Evolutionary conservation across 495 filamentous ascomycete species (phyloP), one percentile per base, ranked within the genome.

Genomic region (Parathielavia appendiculata): DNA sequence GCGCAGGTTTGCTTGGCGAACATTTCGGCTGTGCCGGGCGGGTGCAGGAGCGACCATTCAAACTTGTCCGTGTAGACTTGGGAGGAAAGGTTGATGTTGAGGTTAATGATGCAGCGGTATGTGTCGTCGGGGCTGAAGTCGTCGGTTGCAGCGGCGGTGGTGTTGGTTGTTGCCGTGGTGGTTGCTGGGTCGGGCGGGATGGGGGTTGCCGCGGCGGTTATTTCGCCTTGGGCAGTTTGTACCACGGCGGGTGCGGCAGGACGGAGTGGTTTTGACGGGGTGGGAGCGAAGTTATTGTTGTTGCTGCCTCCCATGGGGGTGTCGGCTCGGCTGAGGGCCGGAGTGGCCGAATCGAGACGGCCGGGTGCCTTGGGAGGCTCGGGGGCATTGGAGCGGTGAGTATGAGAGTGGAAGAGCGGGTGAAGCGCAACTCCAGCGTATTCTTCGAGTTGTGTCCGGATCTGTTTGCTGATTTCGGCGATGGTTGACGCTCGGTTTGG

Each of bases 41-140:
- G 91, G 67, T 97, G 91, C 10, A 97, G 81, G 5, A 99, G 77
- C 17, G 93, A 97, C 93, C 93, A 99, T 69, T 99, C 93, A 63
- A 99, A 97, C 70, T 89, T 95, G 79, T 99, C 93, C 5, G 88
- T 92, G 72, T 96, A 97, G 17, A 97, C 84, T 56, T 88, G 85
- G 60, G 95, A 95, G 51, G 89, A 86, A 20, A 97, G 81, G 63
- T 96, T 96, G 65, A 99, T 91, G 70, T 88, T 95, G 22, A 99
- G 81, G 50, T 79, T 89, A 66, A 97, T 83, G 68, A 97, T 86
- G 68, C 91, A 96, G 56, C 91, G 83, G 69, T 96, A 95, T 5
- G 89, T 89, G 71, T 97, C 92, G 69, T 95, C 90, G 7, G 88
- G 90, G 70, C 92, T 92, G 49, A 58, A 56, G 56, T 69, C 61